Conservation (phyloP, 1,284 basidiomycete species). For the Puccinia horiana region DNA sequence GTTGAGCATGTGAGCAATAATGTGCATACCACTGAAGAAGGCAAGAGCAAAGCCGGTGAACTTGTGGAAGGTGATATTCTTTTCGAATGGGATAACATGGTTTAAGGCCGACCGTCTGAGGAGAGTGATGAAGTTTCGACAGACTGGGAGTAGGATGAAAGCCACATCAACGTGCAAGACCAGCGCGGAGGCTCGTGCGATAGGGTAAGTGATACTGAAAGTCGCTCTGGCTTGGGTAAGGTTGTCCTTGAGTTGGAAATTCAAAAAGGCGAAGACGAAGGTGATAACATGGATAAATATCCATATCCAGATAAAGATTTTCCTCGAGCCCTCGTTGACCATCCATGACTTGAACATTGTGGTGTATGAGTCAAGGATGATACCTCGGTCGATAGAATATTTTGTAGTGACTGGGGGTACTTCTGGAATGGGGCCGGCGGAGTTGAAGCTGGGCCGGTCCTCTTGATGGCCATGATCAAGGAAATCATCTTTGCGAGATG, state of each 20-base stretch:
- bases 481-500: not conserved
- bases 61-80: conserved; percentile 65
- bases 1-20: conserved; percentile 76
- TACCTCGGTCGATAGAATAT: conserved; percentile 35
- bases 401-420: not conserved
- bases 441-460: conserved; percentile 19
- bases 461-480: not conserved
- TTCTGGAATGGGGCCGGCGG: not conserved
- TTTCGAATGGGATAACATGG: conserved; percentile 69
- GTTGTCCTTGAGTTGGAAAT: conserved; percentile 52
- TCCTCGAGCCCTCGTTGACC: conserved; percentile 73
- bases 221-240: conserved; percentile 51
- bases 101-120: conserved; percentile 78
- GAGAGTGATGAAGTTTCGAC: conserved; percentile 83
- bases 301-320: conserved; percentile 5
- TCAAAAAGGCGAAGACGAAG: not conserved
- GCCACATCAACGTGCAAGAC: conserved; percentile 82
- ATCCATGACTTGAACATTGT: conserved; percentile 70
- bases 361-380: conserved; percentile 9
- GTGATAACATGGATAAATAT: conserved; percentile 18
- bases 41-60: conserved; percentile 83
- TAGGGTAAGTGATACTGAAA: conserved; percentile 60
- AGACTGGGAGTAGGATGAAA: conserved; percentile 85
- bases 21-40: conserved; percentile 71
- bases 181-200: conserved; percentile 78